A percentile compares a stretch with the other conserved stretches of the same genome.
These are phyloP conservation scores for Urochloa ruziziensis DNA, from an alignment of 176 grass and related monocot species.

Conservation along the genomic window DNA sequence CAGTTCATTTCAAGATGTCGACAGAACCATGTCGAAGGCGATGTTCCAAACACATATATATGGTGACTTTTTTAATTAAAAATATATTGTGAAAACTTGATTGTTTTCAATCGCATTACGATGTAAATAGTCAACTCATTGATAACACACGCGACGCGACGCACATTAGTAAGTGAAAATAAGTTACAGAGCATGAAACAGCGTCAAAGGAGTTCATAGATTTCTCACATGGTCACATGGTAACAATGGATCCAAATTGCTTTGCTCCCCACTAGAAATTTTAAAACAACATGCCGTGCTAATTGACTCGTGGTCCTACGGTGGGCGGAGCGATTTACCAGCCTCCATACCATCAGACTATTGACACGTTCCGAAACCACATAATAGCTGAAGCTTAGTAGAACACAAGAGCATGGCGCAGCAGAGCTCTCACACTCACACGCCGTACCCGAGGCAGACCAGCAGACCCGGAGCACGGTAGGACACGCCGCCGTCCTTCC, in stretches of 20 bases:
- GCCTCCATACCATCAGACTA: constrained; percentile 12
- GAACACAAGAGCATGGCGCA: background rate
- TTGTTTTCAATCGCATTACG: too few relatives aligned
- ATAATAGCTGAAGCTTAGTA: background rate
- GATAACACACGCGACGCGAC: too few relatives aligned
- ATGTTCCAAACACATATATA: too few relatives aligned
- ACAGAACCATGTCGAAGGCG: too few relatives aligned
- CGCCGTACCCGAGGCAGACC: constrained; percentile 38
- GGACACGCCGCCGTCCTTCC: background rate
- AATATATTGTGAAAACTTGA: too few relatives aligned
- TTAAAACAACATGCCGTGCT: background rate
- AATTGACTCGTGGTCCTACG: background rate
- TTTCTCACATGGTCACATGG: too few relatives aligned
- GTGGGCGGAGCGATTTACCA: constrained; percentile 3
- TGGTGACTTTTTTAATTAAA: too few relatives aligned
- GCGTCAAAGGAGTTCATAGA: background rate
- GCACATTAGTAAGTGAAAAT: too few relatives aligned
- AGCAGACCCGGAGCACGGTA: constrained; percentile 1
- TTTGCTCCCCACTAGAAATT: background rate
- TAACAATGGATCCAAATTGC: background rate
- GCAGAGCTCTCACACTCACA: background rate
- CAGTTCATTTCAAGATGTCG: too few relatives aligned
- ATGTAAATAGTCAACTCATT: too few relatives aligned
- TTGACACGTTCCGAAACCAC: background rate
- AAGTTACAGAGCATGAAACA: background rate